Conservation (phyloP, 2,329 filamentous ascomycete species). For the Cladophialophora chaetospira region DNA sequence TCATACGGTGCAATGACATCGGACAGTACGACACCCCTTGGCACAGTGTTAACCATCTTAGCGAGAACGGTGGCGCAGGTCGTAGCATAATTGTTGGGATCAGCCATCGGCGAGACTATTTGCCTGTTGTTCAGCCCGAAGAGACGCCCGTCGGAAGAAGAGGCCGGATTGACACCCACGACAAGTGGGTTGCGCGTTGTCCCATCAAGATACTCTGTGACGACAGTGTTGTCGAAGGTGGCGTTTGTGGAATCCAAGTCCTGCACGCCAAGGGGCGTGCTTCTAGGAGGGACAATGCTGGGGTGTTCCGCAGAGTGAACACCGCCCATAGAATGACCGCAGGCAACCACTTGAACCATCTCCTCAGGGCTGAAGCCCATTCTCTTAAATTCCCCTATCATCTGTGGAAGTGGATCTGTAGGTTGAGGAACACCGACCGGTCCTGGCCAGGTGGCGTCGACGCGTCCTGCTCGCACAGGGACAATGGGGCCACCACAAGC, state of each 20-base stretch:
- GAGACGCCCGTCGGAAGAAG: slow-evolving; percentile 39
- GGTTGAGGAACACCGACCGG: slow-evolving; percentile 38
- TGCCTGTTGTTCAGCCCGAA: slow-evolving; percentile 37
- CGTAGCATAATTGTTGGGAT: slow-evolving; percentile 13
- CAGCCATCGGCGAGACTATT: slow-evolving; percentile 37
- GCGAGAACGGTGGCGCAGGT: slow-evolving; percentile 21
- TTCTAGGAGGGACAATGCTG: slow-evolving; percentile 36
- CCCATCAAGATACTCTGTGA: slow-evolving; percentile 38
- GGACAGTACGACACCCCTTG: slow-evolving; percentile 23
- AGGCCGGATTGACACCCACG: slow-evolving; percentile 33
- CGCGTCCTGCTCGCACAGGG: slow-evolving; percentile 37
- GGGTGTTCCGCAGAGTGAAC: slow-evolving; percentile 39
- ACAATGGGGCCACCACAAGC: slow-evolving; percentile 37
- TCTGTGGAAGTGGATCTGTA: slow-evolving; percentile 37
- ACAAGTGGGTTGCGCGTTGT: slow-evolving; percentile 34
- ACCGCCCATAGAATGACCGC: slow-evolving; percentile 41
- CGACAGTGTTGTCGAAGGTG: slow-evolving; percentile 37
- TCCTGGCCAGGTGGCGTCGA: slow-evolving; percentile 39
- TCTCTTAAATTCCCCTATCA: slow-evolving; percentile 36
- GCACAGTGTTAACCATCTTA: slow-evolving; percentile 32
- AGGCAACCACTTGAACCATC: slow-evolving; percentile 37
- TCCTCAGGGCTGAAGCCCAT: slow-evolving; percentile 37
- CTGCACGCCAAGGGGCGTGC: slow-evolving; percentile 33
- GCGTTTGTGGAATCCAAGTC: slow-evolving; percentile 35
- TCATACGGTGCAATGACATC: slow-evolving; percentile 20